Evolutionary conservation across 192 early-diverging fungal genomes (phyloP).

Genomic region (Chytriomyces confervae): DNA sequence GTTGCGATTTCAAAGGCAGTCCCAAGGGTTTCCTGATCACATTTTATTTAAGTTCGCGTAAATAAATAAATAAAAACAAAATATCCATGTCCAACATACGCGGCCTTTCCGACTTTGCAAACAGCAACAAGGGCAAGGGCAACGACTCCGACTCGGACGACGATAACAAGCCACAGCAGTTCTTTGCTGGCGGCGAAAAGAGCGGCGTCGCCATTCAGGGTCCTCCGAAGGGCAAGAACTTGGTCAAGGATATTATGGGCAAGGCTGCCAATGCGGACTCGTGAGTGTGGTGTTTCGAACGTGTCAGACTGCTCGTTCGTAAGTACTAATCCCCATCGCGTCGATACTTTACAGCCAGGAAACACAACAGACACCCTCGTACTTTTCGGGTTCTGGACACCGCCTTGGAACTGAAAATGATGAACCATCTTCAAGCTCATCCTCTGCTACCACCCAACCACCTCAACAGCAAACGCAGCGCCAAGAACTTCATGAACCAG

Average conservation of each 20-base stretch:
- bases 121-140: constrained; percentile 3
- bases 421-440: background rate
- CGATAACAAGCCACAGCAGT: constrained; percentile 47
- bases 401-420: background rate
- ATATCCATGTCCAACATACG: constrained; percentile 23
- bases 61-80: constrained; percentile 3
- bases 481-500: background rate
- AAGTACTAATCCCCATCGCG: too few species aligned
- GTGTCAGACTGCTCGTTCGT: too few species aligned
- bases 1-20: background rate
- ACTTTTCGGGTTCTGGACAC: background rate
- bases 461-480: background rate
- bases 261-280: constrained; percentile 62
- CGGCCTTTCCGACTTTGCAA: constrained; percentile 3
- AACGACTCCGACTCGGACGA: constrained; percentile 9
- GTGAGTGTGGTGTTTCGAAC: too few species aligned
- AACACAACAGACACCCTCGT: too few species aligned
- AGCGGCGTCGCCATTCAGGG: constrained; percentile 72
- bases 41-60: too few species aligned
- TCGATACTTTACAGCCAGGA: too few species aligned
- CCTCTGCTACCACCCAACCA: background rate
- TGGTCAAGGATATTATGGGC: constrained; percentile 79
- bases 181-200: constrained; percentile 93
- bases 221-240: constrained; percentile 41
- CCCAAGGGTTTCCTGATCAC: background rate